Conservation (phyloP, 305 asterid species). For the Fraxinus sp. region DNA sequence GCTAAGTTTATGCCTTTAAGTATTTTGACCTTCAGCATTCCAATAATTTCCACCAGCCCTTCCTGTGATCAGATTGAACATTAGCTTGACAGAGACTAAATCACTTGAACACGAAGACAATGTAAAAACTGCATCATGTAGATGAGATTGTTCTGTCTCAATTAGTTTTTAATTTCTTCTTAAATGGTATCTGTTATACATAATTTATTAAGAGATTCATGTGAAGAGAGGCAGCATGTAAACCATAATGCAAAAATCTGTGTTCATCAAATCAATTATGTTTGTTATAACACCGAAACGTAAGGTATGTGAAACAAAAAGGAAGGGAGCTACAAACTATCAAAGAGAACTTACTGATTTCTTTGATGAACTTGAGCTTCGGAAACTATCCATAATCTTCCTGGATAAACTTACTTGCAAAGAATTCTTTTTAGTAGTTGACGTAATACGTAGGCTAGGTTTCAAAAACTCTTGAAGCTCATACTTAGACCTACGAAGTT, state of each 20-base stretch:
- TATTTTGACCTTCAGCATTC: constrained; percentile 65
- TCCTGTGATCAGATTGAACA: constrained; percentile 42
- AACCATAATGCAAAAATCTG: neutral
- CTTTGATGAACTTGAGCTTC: constrained; percentile 60
- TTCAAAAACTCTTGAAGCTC: constrained; percentile 89
- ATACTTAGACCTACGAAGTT: constrained; percentile 66
- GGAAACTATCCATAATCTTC: constrained; percentile 64
- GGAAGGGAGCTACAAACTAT: neutral
- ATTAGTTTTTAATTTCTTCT: neutral
- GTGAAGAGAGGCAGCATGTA: neutral
- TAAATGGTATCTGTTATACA: neutral
- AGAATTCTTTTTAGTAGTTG: constrained; percentile 57
- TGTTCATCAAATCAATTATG: neutral
- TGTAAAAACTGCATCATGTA: neutral
- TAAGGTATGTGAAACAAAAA: neutral
- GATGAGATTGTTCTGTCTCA: neutral
- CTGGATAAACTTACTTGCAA: constrained; percentile 68
- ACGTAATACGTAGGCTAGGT: constrained; percentile 84
- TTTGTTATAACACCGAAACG: neutral
- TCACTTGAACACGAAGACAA: neutral
- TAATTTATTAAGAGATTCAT: neutral
- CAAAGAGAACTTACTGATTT: constrained; percentile 48
- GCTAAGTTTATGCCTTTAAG: constrained; percentile 73
- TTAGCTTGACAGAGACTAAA: constrained; percentile 14
- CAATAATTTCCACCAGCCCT: constrained; percentile 51